A percentile compares a stretch with the other conserved stretches of the same genome.
Evolutionary conservation across 2,329 filamentous ascomycete genomes (phyloP).

Genomic region (Microsporum canis): DNA sequence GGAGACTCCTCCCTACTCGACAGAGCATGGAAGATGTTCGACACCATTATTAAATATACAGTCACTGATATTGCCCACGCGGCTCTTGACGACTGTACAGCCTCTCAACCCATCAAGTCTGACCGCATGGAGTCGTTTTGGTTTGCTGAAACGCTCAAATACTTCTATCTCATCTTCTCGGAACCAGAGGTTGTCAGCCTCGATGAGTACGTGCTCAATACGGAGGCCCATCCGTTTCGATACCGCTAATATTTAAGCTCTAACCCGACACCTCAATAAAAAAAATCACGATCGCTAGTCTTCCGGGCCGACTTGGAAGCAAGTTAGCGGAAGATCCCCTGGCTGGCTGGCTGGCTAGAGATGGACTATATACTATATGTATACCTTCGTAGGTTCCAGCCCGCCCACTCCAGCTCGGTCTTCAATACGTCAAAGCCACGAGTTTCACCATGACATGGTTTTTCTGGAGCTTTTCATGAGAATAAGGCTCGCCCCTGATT

Average conservation of each 20-base stretch:
- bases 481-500: neutral
- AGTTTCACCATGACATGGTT: neutral
- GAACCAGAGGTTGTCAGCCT: constrained; percentile 52
- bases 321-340: neutral
- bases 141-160: constrained; percentile 84
- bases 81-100: constrained; percentile 26
- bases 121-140: constrained; percentile 83
- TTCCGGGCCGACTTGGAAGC: neutral
- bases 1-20: constrained; percentile 65
- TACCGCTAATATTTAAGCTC: constrained; percentile 13
- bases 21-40: constrained; percentile 77
- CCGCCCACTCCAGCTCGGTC: neutral
- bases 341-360: neutral
- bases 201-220: constrained; percentile 56
- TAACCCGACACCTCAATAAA: neutral
- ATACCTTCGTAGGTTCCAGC: neutral
- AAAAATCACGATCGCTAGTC: neutral
- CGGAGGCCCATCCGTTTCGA: constrained; percentile 43
- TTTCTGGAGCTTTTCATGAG: neutral
- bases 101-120: constrained; percentile 1
- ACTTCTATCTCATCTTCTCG: constrained; percentile 74
- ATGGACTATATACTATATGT: neutral
- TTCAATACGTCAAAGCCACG: neutral
- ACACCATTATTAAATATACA: constrained; percentile 56
- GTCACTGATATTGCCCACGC: constrained; percentile 56